Evolutionary conservation across 208 protist species (phyloP).

Genomic region (Acanthamoeba castellanii): DNA sequence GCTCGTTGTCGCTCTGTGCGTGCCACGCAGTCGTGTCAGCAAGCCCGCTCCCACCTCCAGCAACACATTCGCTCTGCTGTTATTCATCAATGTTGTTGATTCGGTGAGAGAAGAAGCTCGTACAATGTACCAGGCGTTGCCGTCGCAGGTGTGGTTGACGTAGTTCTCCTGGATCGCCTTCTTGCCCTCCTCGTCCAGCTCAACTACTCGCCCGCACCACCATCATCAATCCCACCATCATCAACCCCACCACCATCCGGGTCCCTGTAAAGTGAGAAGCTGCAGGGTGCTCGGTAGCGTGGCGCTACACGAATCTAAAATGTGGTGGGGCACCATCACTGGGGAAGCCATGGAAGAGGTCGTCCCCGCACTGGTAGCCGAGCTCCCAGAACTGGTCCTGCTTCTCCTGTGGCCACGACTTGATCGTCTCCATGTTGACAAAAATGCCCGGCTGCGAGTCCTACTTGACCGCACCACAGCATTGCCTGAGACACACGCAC

Average conservation of each 20-base stretch:
- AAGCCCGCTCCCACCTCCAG: not conserved
- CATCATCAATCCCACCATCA: not conserved
- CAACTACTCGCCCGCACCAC: not conserved
- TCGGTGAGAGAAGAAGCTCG: not conserved
- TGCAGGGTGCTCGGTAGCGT: not conserved
- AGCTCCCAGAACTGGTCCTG: slow-evolving; percentile 39
- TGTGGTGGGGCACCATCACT: not conserved
- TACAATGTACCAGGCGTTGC: slow-evolving; percentile 31
- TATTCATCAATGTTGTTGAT: too few species aligned
- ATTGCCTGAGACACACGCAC: not conserved
- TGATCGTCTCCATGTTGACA: not conserved
- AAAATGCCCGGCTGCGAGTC: slow-evolving; percentile 2
- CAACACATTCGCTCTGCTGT: too few species aligned
- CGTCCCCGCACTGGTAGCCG: slow-evolving; percentile 9
- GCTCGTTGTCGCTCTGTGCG: not conserved
- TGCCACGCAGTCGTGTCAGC: not conserved
- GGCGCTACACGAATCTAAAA: not conserved
- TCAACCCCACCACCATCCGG: not conserved
- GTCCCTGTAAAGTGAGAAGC: not conserved
- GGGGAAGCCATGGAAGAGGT: not conserved
- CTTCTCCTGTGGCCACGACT: slow-evolving; percentile 31
- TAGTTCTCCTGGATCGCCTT: slow-evolving; percentile 36
- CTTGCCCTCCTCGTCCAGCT: slow-evolving; percentile 30
- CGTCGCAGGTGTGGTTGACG: slow-evolving; percentile 52
- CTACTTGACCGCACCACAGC: not conserved